Conservation (phyloP, 139 green algal species). For the Micractinium sp. region DNA sequence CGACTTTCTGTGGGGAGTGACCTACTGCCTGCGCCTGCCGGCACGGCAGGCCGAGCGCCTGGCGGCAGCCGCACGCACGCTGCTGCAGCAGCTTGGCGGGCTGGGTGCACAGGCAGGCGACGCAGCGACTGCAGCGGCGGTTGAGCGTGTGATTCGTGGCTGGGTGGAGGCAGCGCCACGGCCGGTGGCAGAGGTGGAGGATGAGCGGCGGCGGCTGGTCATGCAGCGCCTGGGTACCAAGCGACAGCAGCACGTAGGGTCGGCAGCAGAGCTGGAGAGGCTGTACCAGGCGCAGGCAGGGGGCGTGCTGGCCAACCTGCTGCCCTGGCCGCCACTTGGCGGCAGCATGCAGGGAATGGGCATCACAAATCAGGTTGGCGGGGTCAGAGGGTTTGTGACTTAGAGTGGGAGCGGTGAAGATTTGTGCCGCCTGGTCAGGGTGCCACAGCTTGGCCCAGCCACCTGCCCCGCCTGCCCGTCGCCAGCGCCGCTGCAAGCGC, state of each 20-base stretch:
- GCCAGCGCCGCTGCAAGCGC: no score
- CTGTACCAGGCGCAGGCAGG: not conserved
- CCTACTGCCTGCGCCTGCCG: constrained; percentile 2
- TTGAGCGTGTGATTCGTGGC: not conserved
- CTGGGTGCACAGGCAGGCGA: not conserved
- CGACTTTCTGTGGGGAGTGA: constrained; percentile 7
- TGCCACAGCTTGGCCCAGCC: no score
- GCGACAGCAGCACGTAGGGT: not conserved
- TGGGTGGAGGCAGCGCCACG: not conserved
- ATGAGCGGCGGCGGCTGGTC: not conserved
- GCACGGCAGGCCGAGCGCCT: not conserved
- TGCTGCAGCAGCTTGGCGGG: not conserved
- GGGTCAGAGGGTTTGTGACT: no score
- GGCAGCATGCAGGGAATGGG: not conserved
- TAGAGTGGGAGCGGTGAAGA: no score
- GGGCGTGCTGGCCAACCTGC: not conserved
- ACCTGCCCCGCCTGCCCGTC: no score
- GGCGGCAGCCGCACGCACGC: not conserved
- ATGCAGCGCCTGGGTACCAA: not conserved
- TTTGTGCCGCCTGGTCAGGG: not conserved
- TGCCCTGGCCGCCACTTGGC: not conserved
- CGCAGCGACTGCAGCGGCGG: not conserved
- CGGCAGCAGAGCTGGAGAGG: not conserved
- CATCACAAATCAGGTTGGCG: not conserved
- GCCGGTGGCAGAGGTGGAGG: not conserved